Evolutionary conservation across 2,329 filamentous ascomycete species (phyloP), one percentile per base, ranked within the genome.

Genomic region (Calonectria pseudoturangicola): DNA sequence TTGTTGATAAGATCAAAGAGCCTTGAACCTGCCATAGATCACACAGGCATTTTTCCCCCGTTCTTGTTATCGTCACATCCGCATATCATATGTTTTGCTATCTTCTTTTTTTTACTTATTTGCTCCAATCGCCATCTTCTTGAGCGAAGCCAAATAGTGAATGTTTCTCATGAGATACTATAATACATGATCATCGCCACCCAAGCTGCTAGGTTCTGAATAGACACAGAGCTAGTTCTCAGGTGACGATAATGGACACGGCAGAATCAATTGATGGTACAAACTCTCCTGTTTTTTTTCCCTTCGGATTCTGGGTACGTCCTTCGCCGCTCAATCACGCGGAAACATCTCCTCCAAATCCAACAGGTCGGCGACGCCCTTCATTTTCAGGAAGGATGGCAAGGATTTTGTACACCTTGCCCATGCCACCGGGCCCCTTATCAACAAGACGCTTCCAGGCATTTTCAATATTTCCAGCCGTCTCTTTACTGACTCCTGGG

Each of bases 391-490:
- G 97, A 79, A 98, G 82, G 79, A 99, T 95, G 15, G 96, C 94
- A 89, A 99, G 89, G 28, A 92, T 96, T 86, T 98, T 98, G 83
- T 99, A 99, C 27, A 98, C 87, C 85, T 93, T 96, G 0, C 97
- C 97, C 97, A 99, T 99, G 0, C 95, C 96, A 65, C 91, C 92
- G 1, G 92, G 93, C 0, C 94, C 93, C 50, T 92, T 88, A 83
- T 98, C 96, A n/a, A 98, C 91, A 65, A 99, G 86, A 73, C 97
- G 88, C 85, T 91, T 93, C 91, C 95, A 97, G 0, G 93, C 93
- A 74, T 87, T 90, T 75, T 95, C 92, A 39, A 98, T 87, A 65
- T 91, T 90, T 76, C 87, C 88, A 36, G 85, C 89, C 74, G 87
- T 88, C 72, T 90, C 85, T 73, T 87, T 85, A 25, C 81, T 75